Evolutionary conservation across 2,329 filamentous ascomycete genomes (phyloP).

Genomic region (Apiospora malaysiana): DNA sequence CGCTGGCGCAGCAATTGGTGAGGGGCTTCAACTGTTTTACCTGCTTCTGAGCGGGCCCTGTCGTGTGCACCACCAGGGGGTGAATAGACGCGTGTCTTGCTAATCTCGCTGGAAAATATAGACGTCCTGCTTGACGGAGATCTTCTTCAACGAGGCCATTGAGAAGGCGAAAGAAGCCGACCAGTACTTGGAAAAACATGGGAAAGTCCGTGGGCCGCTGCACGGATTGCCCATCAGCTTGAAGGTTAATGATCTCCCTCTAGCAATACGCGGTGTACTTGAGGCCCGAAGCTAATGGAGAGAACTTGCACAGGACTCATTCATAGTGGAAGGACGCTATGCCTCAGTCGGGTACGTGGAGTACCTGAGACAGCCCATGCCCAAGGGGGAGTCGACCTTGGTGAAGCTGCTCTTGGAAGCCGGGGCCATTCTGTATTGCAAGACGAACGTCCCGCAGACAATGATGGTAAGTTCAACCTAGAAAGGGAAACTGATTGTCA

Average conservation of each 20-base stretch:
- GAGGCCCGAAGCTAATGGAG: slow-evolving; percentile 22
- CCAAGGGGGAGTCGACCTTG: slow-evolving; percentile 37
- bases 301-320: slow-evolving; percentile 63
- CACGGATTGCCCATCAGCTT: slow-evolving; percentile 62
- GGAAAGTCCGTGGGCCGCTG: slow-evolving; percentile 59
- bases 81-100: not conserved
- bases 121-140: slow-evolving; percentile 47
- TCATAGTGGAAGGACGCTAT: slow-evolving; percentile 58
- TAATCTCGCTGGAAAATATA: not conserved
- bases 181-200: slow-evolving; percentile 43
- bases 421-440: slow-evolving; percentile 56
- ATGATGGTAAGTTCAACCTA: slow-evolving; percentile 44
- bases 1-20: slow-evolving; percentile 36
- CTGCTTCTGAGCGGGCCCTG: too few relatives aligned
- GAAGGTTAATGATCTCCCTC: slow-evolving; percentile 32
- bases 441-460: slow-evolving; percentile 61
- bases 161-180: slow-evolving; percentile 52
- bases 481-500: too few relatives aligned
- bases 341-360: slow-evolving; percentile 60
- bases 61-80: not conserved
- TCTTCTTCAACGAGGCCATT: slow-evolving; percentile 57
- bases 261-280: too few relatives aligned
- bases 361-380: slow-evolving; percentile 9
- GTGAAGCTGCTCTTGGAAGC: slow-evolving; percentile 49
- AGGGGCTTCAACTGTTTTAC: too few relatives aligned